Percentiles rank a stretch among this genome's conserved stretches.
Evolutionary conservation across 1,284 basidiomycete species (phyloP).

Genomic region (Cutaneotrichosporon sp.): DNA sequence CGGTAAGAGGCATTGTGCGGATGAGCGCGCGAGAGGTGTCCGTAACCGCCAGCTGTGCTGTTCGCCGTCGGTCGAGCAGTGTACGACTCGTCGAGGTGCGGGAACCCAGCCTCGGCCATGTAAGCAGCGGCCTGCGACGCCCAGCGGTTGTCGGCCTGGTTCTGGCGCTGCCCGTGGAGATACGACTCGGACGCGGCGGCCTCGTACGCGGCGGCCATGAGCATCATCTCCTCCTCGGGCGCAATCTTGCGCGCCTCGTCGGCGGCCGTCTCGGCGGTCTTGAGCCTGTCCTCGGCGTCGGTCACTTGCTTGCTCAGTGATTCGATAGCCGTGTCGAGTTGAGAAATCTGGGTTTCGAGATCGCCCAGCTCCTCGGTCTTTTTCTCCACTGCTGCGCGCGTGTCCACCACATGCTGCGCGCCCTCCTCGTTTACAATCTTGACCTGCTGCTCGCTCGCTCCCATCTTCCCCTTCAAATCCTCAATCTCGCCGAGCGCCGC

Average conservation of each 20-base stretch:
- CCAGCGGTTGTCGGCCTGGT: constrained; percentile 40
- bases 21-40: constrained; percentile 31
- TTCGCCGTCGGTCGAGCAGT: constrained; percentile 37
- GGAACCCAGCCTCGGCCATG: constrained; percentile 52
- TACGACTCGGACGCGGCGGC: constrained; percentile 48
- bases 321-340: constrained; percentile 39
- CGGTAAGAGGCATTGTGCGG: constrained; percentile 29
- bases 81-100: constrained; percentile 47
- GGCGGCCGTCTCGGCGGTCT: constrained; percentile 31
- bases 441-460: constrained; percentile 49
- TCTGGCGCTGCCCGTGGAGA: constrained; percentile 34
- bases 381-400: constrained; percentile 62
- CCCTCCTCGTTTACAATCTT: constrained; percentile 61
- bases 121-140: constrained; percentile 49
- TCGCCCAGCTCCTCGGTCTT: constrained; percentile 57
- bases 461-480: constrained; percentile 61
- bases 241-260: constrained; percentile 42
- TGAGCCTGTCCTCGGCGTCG: constrained; percentile 48
- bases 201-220: constrained; percentile 52
- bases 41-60: constrained; percentile 30
- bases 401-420: constrained; percentile 43
- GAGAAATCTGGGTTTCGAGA: constrained; percentile 39
- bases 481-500: constrained; percentile 70
- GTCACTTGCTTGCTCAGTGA: constrained; percentile 39
- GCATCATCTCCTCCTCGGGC: constrained; percentile 53